Conservation (phyloP, 306 rosid species). For the Boehmeria nivea region DNA sequence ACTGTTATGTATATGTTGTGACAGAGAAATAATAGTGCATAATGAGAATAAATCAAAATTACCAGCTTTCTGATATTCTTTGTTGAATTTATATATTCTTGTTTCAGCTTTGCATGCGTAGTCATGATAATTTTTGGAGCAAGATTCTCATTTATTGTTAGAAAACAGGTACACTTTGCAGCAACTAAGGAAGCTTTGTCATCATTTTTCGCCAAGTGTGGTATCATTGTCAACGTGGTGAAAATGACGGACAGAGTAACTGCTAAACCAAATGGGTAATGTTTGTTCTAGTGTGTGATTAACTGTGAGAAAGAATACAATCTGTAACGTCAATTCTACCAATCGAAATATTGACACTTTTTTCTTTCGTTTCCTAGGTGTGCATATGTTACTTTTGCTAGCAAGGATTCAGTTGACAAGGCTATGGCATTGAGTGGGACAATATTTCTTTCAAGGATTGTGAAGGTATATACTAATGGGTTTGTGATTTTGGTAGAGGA, state of each 20-base stretch:
- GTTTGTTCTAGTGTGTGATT: background rate
- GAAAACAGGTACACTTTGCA: constrained; percentile 27
- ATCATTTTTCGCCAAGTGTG: constrained; percentile 23
- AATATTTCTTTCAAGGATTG: constrained; percentile 19
- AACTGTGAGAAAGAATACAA: background rate
- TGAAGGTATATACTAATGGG: constrained; percentile 10
- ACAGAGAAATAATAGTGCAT: too few relatives aligned
- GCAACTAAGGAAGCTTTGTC: constrained; percentile 23
- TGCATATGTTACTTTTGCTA: constrained; percentile 27
- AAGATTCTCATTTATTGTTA: background rate
- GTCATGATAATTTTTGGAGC: background rate
- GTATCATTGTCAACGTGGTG: constrained; percentile 17
- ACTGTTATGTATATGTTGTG: too few relatives aligned
- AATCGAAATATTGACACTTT: background rate
- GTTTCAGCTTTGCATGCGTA: too few relatives aligned
- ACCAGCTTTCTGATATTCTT: too few relatives aligned
- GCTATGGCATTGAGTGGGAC: constrained; percentile 25
- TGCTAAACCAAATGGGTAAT: constrained; percentile 26
- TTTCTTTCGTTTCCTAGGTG: constrained; percentile 10
- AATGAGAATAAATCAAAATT: too few relatives aligned
- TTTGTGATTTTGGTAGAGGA: too few relatives aligned
- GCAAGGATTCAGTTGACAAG: constrained; percentile 24
- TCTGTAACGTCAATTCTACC: too few relatives aligned
- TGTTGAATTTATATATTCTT: too few relatives aligned
- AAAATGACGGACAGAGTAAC: constrained; percentile 10